Conservation (phyloP, 306 rosid genomes). For the Corylus americana region DNA sequence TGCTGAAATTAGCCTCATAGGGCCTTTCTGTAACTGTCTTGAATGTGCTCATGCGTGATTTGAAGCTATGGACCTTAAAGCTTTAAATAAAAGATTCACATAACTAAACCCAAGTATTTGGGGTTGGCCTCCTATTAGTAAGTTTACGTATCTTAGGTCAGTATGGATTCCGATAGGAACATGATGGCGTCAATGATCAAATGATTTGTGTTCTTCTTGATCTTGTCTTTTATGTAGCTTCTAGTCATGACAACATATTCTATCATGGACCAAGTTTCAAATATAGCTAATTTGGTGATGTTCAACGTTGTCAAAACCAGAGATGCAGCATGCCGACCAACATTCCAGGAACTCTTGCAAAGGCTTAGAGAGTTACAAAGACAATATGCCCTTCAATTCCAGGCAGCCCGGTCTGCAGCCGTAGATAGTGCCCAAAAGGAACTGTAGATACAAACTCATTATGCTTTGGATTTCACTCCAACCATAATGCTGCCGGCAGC, state of each 20-base stretch:
- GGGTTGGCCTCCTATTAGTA: background rate
- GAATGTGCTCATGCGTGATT: background rate
- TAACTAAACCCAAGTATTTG: background rate
- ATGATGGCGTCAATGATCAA: background rate
- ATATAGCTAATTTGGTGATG: slow-evolving; percentile 18
- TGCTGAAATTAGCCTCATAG: background rate
- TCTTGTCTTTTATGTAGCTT: background rate
- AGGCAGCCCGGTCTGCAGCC: slow-evolving; percentile 64
- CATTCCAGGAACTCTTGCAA: slow-evolving; percentile 82
- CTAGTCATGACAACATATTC: background rate
- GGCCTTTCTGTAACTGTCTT: background rate
- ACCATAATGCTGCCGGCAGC: slow-evolving; percentile 29
- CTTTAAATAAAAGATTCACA: background rate
- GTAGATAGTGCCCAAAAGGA: slow-evolving; percentile 69
- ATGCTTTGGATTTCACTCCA: slow-evolving; percentile 27
- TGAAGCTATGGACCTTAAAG: background rate
- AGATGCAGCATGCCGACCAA: slow-evolving; percentile 75
- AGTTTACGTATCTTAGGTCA: background rate
- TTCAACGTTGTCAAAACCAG: slow-evolving; percentile 46
- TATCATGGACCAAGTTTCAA: background rate
- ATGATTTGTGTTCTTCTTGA: background rate
- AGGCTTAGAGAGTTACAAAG: slow-evolving; percentile 73
- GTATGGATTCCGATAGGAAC: background rate
- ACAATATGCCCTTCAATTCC: slow-evolving; percentile 62
- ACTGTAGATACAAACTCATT: slow-evolving; percentile 33